phyloP scores from a whole-genome alignment of 1,139 yeast species.

The Blastobotrys niveus region DNA sequence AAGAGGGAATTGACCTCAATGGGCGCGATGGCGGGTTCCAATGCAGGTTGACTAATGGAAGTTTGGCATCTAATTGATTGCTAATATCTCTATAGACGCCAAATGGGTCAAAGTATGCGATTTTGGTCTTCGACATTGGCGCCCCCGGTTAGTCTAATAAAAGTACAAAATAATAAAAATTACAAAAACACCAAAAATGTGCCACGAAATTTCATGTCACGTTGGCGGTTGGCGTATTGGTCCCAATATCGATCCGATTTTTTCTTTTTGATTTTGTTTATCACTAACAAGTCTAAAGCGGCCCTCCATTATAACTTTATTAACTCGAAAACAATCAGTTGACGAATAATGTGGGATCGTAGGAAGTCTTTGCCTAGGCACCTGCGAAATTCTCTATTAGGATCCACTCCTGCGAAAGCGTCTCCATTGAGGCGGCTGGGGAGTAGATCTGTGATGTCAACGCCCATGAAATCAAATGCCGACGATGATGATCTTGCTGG shows the following conservation, averaged over 20 bases:
- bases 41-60: conserved; percentile 70
- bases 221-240: no score
- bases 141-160: no score
- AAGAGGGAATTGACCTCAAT: conserved; percentile 58
- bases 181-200: no score
- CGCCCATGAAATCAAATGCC: not conserved
- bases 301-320: no score
- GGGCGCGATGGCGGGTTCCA: conserved; percentile 62
- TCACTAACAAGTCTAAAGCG: no score
- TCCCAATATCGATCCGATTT: no score
- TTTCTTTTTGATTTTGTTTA: no score
- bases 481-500: conserved; percentile 39
- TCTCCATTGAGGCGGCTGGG: conserved; percentile 15
- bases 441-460: conserved; percentile 1
- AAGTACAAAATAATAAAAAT: no score
- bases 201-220: no score
- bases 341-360: conserved; percentile 2
- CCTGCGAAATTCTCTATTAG: conserved; percentile 5
- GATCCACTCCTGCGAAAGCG: conserved; percentile 1
- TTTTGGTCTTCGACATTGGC: conserved; percentile 33
- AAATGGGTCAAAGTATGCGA: conserved; percentile 86
- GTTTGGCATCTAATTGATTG: conserved; percentile 45
- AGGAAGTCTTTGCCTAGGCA: conserved; percentile 10
- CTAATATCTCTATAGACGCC: conserved; percentile 54
- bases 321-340: no score